phyloP scores from a whole-genome alignment of 257 asterid genomes.

The Petrea volubilis region DNA sequence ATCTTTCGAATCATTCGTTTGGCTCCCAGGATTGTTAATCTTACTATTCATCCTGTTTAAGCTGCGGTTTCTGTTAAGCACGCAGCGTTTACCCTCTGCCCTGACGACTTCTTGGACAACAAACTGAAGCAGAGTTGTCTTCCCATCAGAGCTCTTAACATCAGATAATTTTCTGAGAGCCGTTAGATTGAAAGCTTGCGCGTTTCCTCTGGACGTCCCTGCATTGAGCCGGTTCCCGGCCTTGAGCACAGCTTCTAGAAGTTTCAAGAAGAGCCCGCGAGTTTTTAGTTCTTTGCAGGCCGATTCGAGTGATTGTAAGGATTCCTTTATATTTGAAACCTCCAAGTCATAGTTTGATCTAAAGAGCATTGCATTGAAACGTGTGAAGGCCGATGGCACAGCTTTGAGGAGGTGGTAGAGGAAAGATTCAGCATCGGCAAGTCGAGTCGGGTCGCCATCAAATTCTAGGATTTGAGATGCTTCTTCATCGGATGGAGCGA shows the following conservation, averaged over 20 bases:
- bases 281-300: constrained; percentile 80
- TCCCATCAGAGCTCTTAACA: constrained; percentile 87
- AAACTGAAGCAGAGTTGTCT: constrained; percentile 79
- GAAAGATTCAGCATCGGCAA: constrained; percentile 91
- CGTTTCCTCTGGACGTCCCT: constrained; percentile 85
- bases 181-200: constrained; percentile 80
- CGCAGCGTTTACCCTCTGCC: constrained; percentile 89
- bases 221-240: constrained; percentile 90
- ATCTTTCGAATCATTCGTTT: constrained; percentile 36
- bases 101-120: constrained; percentile 90
- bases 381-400: constrained; percentile 75
- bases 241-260: constrained; percentile 82
- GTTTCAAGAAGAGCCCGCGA: constrained; percentile 81
- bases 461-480: constrained; percentile 55
- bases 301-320: constrained; percentile 50
- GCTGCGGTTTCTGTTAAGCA: constrained; percentile 46
- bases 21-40: constrained; percentile 27
- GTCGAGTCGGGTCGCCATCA: constrained; percentile 70
- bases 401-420: constrained; percentile 79
- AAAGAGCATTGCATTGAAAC: constrained; percentile 77
- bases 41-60: constrained; percentile 52
- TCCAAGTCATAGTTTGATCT: constrained; percentile 56
- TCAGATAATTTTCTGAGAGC: constrained; percentile 80
- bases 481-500: constrained; percentile 77
- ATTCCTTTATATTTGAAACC: constrained; percentile 46